Evolutionary conservation across 75 land plant genomes (phyloP).

Genomic region (Sequoiadendron giganteum): DNA sequence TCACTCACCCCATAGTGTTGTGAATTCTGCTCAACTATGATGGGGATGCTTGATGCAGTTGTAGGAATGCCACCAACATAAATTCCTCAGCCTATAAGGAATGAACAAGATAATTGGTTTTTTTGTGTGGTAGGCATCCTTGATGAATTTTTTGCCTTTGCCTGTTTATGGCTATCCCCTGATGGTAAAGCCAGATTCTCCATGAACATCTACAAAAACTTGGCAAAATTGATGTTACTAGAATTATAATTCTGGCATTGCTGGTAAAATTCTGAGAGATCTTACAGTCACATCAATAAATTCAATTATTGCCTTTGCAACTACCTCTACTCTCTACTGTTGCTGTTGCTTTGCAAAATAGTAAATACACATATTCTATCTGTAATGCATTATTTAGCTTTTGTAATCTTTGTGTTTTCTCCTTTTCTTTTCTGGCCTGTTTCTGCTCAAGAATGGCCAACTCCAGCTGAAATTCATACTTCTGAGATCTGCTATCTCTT

Average conservation of each 20-base stretch:
- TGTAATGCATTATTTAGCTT: not conserved
- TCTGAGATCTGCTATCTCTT: not conserved
- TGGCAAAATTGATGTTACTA: not conserved
- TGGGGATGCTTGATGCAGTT: not conserved
- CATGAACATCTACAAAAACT: not conserved
- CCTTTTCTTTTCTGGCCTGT: not conserved
- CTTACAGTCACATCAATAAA: not conserved
- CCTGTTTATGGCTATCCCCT: not conserved
- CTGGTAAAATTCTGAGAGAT: not conserved
- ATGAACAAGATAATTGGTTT: not conserved
- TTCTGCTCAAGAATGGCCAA: not conserved
- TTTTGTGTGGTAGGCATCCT: not conserved
- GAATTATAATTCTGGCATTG: not conserved
- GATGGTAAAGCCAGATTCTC: not conserved
- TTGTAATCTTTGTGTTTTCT: not conserved
- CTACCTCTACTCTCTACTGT: not conserved
- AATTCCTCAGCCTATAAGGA: not conserved
- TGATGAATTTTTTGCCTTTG: not conserved
- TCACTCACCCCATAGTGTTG: not conserved
- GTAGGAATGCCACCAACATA: not conserved
- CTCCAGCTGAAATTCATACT: not conserved
- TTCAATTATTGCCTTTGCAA: no score
- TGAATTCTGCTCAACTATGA: not conserved
- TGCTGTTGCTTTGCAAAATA: not conserved
- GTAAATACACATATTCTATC: not conserved